phyloP scores from a whole-genome alignment of 306 rosid species.

The Cicer arietinum region DNA sequence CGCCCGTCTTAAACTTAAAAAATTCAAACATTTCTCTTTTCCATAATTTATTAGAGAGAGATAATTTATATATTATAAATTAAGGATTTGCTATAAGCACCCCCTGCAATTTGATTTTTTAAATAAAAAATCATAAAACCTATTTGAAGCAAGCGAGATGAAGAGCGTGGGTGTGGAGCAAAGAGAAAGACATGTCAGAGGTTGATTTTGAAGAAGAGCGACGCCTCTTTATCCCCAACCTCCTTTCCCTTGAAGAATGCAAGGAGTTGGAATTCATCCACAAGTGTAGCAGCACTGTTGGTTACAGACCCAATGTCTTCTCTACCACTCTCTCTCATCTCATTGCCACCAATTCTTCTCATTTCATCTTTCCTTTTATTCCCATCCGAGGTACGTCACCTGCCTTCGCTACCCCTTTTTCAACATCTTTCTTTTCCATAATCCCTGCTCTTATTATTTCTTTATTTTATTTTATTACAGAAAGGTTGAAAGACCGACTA shows the following conservation, averaged over 20 bases:
- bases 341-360: slow-evolving; percentile 72
- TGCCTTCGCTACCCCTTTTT: background rate
- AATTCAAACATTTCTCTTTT: too few species aligned
- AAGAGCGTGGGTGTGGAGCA: background rate
- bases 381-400: slow-evolving; percentile 68
- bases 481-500: slow-evolving; percentile 85
- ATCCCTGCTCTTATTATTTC: too few species aligned
- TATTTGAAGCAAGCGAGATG: background rate
- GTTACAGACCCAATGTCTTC: slow-evolving; percentile 85
- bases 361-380: slow-evolving; percentile 74
- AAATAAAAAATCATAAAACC: too few species aligned
- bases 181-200: slow-evolving; percentile 31
- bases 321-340: slow-evolving; percentile 92
- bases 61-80: too few species aligned
- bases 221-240: slow-evolving; percentile 60
- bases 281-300: slow-evolving; percentile 85
- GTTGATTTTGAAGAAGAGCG: slow-evolving; percentile 43
- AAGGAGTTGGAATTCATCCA: slow-evolving; percentile 88
- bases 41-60: too few species aligned
- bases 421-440: background rate
- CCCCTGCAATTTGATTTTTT: too few species aligned
- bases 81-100: too few species aligned
- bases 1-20: too few species aligned
- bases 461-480: slow-evolving; percentile 49
- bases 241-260: slow-evolving; percentile 58